phyloP scores from a whole-genome alignment of 208 protist species.

The Trypanosoma scelopori region DNA sequence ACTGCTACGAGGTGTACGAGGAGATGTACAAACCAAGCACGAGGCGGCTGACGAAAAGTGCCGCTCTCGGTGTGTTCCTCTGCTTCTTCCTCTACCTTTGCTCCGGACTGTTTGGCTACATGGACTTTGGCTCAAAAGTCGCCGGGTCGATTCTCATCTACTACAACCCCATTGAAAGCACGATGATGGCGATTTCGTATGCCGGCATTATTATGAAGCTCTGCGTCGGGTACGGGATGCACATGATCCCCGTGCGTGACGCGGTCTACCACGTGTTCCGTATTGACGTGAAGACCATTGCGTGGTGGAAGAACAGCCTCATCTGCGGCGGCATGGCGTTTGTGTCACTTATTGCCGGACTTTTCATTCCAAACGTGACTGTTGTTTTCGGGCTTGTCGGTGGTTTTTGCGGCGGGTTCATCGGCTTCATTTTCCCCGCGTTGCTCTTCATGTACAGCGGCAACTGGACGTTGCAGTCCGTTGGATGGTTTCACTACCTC shows the following conservation, averaged over 20 bases:
- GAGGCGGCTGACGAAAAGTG: slow-evolving; percentile 35
- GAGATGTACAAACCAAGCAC: slow-evolving; percentile 43
- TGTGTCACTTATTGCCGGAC: slow-evolving; percentile 41
- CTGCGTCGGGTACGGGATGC: slow-evolving; percentile 56
- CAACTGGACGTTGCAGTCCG: slow-evolving; percentile 33
- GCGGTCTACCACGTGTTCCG: slow-evolving; percentile 56
- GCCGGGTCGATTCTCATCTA: slow-evolving; percentile 48
- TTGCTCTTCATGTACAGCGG: slow-evolving; percentile 61
- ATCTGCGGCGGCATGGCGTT: slow-evolving; percentile 35
- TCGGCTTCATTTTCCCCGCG: slow-evolving; percentile 73
- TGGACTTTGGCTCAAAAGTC: slow-evolving; percentile 54
- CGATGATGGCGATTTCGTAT: slow-evolving; percentile 52
- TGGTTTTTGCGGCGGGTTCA: slow-evolving; percentile 43
- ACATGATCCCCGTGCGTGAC: slow-evolving; percentile 66
- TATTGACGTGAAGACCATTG: slow-evolving; percentile 39
- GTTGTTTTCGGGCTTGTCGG: slow-evolving; percentile 72
- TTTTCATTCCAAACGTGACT: slow-evolving; percentile 69
- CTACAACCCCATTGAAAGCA: slow-evolving; percentile 61
- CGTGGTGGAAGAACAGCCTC: slow-evolving; percentile 54
- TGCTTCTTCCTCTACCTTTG: slow-evolving; percentile 60
- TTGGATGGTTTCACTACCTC: slow-evolving; percentile 45
- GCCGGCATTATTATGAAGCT: slow-evolving; percentile 65
- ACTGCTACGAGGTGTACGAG: slow-evolving; percentile 47
- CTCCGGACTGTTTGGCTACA: slow-evolving; percentile 63
- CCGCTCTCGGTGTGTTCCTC: slow-evolving; percentile 44